Base-by-base conservation (phyloP, 1,284 basidiomycete genomes). In the Heterobasidion parviporum region DNA sequence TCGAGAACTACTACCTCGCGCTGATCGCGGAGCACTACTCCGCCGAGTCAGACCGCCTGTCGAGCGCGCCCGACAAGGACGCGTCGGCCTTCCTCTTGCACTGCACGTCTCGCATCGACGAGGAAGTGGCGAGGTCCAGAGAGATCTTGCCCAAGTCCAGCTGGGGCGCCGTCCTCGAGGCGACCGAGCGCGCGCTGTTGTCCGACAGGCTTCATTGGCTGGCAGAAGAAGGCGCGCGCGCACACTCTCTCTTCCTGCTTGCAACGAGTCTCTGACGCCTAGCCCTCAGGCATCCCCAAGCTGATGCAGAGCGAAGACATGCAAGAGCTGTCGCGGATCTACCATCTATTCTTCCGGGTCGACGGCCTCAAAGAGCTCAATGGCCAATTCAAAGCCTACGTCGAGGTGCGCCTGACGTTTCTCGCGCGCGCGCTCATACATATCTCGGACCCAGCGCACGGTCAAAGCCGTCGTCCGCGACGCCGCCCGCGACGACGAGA, bases 391-490 rank as follows among this genome's bases (percentile, higher is more conserved):
- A 81, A 83, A 60, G 68, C 66, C 2, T 77, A 85, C 61, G 73
- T 83, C 20, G 72, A 76, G 67, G 85, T 82, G 68, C 58, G 71
- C 32, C 43, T 50, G 14, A 36, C 49, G 2, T 52, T 26, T 32
- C 43, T 34, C 9, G 26, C 1, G 44, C 32, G 51, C 38, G 58
- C 33, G 50, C 12, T 16, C 5, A 10, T 36, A 35, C 3, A 20
- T 5, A 51, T 51, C 5, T 20, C 36, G 33, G 8, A 12, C 52
- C 5, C 61, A 89, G 86, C 68, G 64, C 32, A 74, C 67, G 0
- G 83, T 88, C 4, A 67, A 74, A 54, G 62, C 62, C 18, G 84
- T 91, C 58, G 84, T 90, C 54, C 79, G 75, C 47, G 83, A 88
- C 62, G 60, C 62, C 16, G 64, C 72, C 57, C 72, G 74, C 53